Evolutionary conservation across 1,139 yeast species (phyloP).

Genomic region (Hansenula sp.): DNA sequence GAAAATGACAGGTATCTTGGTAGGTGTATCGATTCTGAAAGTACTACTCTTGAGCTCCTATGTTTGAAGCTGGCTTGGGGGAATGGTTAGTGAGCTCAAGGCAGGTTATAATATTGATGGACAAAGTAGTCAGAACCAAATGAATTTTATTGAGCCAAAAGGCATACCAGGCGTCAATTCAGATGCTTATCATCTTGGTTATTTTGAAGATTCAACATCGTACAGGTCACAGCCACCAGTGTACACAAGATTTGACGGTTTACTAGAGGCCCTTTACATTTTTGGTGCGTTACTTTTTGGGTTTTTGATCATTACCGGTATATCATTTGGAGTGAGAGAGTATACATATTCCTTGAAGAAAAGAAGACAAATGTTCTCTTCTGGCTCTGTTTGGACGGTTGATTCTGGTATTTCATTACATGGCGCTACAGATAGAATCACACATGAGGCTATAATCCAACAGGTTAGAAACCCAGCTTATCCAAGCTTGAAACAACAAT

Average conservation of each 20-base stretch:
- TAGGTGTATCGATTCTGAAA: no score
- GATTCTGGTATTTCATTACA: constrained; percentile 2
- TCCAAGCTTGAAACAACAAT: neutral
- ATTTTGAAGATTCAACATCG: constrained; percentile 19
- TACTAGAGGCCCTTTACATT: constrained; percentile 15
- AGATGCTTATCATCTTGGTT: constrained; percentile 22
- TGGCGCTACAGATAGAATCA: neutral
- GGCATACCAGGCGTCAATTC: constrained; percentile 23
- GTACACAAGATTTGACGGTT: constrained; percentile 11
- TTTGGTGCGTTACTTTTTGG: constrained; percentile 12
- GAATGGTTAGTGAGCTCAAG: no score
- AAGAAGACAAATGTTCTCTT: constrained; percentile 9
- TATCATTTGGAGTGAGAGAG: constrained; percentile 18
- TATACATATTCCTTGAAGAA: constrained; percentile 15
- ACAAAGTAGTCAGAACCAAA: neutral
- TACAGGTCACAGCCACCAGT: constrained; percentile 8
- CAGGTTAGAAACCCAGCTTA: constrained; percentile 6
- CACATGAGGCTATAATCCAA: neutral
- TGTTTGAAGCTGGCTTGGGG: no score
- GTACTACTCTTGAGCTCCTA: no score
- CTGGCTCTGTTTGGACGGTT: constrained; percentile 19
- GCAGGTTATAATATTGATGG: no score
- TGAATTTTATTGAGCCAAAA: neutral
- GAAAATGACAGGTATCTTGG: no score
- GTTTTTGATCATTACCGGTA: constrained; percentile 8